Percentiles rank a stretch among this genome's conserved stretches.
These are phyloP conservation scores for Apiospora hydei DNA, from an alignment of 2,329 filamentous ascomycete genomes.

Conservation along the genomic window DNA sequence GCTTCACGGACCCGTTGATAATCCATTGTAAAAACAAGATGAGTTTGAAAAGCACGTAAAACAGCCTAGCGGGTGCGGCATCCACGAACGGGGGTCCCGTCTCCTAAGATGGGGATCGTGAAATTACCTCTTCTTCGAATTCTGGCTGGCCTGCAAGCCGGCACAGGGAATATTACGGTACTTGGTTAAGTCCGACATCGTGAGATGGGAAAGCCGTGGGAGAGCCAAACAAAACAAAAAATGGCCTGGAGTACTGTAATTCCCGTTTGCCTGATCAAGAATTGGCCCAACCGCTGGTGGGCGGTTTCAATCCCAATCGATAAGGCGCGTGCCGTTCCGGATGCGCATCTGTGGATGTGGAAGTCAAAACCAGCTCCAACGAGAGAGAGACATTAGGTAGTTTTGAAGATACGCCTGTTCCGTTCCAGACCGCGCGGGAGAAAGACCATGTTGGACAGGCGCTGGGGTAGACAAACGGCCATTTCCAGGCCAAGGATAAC, in stretches of 20 bases:
- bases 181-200: neutral
- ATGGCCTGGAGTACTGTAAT: neutral
- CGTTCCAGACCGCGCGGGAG: conserved; percentile 1
- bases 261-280: neutral
- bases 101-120: neutral
- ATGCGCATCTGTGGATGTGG: neutral
- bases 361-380: neutral
- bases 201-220: neutral
- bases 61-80: conserved; percentile 13
- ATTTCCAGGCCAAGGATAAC: neutral
- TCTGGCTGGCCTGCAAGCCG: neutral
- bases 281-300: neutral
- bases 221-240: too few species aligned
- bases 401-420: neutral
- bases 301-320: conserved; percentile 11
- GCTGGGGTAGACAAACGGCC: conserved; percentile 1
- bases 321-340: conserved; percentile 14
- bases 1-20: conserved; percentile 4
- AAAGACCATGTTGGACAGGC: neutral
- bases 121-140: neutral
- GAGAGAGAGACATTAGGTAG: neutral
- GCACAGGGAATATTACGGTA: neutral
- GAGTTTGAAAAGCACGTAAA: conserved; percentile 20
- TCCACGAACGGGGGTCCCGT: conserved; percentile 3
- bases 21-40: neutral